These are phyloP conservation scores for Trichoderma asperelloides DNA, from an alignment of 495 filamentous ascomycete genomes.

Conservation along the genomic window DNA sequence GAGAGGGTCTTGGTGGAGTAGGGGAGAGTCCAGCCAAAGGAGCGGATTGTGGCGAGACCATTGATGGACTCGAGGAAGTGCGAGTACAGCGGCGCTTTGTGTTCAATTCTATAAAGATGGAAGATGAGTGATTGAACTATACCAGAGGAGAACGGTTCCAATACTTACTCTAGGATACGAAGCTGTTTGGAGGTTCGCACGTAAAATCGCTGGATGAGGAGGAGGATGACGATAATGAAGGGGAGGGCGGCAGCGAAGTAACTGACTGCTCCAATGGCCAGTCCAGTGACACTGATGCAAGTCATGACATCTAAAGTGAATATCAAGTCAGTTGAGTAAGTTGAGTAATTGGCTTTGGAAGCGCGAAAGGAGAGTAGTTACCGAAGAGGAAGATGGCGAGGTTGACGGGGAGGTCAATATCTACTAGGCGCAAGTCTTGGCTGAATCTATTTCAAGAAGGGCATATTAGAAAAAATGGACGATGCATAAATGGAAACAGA, in stretches of 20 bases:
- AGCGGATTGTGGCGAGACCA: conserved; percentile 41
- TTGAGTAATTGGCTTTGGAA: neutral
- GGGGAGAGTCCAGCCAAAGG: conserved; percentile 36
- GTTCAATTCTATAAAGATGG: conserved; percentile 24
- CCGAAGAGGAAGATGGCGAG: conserved; percentile 8
- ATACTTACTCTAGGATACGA: conserved; percentile 38
- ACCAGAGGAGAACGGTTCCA: neutral
- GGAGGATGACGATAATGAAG: conserved; percentile 27
- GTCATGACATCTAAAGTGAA: neutral
- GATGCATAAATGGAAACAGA: neutral
- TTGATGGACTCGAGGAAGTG: conserved; percentile 40
- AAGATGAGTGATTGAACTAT: conserved; percentile 16
- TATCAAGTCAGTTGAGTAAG: neutral
- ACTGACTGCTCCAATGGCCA: conserved; percentile 26
- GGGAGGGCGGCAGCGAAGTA: conserved; percentile 21
- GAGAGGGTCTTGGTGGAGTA: conserved; percentile 37
- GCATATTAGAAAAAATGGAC: neutral
- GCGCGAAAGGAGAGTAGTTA: neutral
- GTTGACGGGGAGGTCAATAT: conserved; percentile 16
- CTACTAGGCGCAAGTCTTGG: conserved; percentile 24
- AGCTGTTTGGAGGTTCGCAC: conserved; percentile 50
- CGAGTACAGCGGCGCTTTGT: conserved; percentile 28
- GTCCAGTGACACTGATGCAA: conserved; percentile 21
- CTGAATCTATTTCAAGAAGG: conserved; percentile 16
- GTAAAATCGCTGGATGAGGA: conserved; percentile 45